Conservation (phyloP, 139 green algal species). For the Bryopsis sp. region DNA sequence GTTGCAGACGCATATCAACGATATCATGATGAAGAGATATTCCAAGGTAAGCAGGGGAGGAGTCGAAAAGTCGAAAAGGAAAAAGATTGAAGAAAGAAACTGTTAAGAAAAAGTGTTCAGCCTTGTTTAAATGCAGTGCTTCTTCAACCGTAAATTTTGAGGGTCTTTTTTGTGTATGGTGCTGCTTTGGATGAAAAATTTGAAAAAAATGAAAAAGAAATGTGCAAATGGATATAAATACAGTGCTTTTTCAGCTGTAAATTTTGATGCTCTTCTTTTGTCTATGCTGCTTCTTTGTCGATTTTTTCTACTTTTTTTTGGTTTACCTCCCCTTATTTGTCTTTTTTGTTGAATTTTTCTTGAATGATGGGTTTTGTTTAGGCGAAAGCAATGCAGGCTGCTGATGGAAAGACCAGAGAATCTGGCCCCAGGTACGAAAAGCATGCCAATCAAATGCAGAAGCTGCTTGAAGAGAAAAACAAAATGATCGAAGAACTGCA, state of each 20-base stretch:
- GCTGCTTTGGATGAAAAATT: background rate
- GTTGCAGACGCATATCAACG: constrained; percentile 98
- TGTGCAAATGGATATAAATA: too few relatives aligned
- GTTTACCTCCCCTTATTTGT: too few relatives aligned
- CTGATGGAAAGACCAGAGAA: constrained; percentile 23
- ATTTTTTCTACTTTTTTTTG: too few relatives aligned
- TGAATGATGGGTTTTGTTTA: too few relatives aligned
- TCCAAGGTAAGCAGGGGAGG: constrained; percentile 46
- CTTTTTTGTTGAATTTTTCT: too few relatives aligned
- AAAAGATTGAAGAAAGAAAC: background rate
- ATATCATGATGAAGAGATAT: constrained; percentile 97
- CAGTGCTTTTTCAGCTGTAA: too few relatives aligned
- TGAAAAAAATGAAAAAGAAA: constrained; percentile 9
- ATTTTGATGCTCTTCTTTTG: too few relatives aligned
- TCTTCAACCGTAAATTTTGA: background rate
- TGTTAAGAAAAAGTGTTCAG: background rate
- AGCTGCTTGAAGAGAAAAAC: constrained; percentile 50
- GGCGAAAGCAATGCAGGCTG: background rate
- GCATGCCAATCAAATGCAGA: constrained; percentile 70
- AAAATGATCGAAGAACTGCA: constrained; percentile 16
- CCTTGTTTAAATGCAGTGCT: background rate
- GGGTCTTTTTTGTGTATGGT: background rate
- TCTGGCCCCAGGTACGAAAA: constrained; percentile 79
- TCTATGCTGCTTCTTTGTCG: too few relatives aligned
- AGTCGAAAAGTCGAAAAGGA: background rate